phyloP scores from a whole-genome alignment of 2,329 filamentous ascomycete species.

The Curvularia eragrostidis region DNA sequence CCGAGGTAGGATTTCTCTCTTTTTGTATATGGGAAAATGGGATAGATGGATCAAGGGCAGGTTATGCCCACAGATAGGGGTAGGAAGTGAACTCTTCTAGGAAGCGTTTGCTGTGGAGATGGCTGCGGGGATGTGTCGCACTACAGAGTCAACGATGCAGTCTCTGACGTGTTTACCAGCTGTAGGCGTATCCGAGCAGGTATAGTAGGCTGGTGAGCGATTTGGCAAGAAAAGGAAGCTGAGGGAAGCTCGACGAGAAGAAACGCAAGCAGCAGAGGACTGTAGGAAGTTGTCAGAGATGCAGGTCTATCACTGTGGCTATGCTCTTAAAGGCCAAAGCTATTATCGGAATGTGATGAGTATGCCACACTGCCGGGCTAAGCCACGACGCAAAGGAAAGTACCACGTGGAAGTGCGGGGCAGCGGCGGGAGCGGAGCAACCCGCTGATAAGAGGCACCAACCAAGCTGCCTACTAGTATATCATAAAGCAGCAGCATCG shows the following conservation, averaged over 20 bases:
- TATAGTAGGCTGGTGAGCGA: background rate
- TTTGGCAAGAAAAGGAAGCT: background rate
- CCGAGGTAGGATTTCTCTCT: background rate
- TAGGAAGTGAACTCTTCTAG: background rate
- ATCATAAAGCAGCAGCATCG: background rate
- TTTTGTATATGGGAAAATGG: background rate
- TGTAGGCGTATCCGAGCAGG: constrained; percentile 7
- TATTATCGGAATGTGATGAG: background rate
- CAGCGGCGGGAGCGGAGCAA: constrained; percentile 16
- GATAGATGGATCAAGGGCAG: background rate
- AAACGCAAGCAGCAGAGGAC: background rate
- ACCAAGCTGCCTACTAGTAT: background rate
- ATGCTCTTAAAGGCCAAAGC: constrained; percentile 1
- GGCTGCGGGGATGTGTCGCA: background rate
- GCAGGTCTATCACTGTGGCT: constrained; percentile 3
- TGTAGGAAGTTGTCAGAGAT: background rate
- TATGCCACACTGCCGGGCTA: background rate
- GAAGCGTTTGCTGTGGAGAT: background rate
- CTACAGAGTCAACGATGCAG: constrained; percentile 3
- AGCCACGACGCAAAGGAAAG: constrained; percentile 2
- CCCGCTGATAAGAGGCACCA: constrained; percentile 5
- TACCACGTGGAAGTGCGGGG: constrained; percentile 15
- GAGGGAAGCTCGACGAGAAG: constrained; percentile 4
- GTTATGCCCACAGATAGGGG: background rate
- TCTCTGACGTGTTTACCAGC: constrained; percentile 8